Evolutionary conservation across 495 filamentous ascomycete genomes (phyloP).

Genomic region (Aspergillus olivimuriae): DNA sequence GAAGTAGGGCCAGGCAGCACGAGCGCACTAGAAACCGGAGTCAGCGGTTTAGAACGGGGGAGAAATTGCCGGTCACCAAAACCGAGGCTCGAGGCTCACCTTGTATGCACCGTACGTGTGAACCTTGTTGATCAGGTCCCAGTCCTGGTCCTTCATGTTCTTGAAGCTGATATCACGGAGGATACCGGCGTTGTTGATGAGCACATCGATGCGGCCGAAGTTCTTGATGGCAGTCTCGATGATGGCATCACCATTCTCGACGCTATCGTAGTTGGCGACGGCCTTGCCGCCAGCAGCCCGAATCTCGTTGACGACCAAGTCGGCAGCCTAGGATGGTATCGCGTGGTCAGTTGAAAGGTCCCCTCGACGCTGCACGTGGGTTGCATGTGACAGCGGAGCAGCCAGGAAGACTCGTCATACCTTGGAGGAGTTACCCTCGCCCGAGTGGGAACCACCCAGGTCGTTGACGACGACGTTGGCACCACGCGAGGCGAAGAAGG

Average conservation of each 20-base stretch:
- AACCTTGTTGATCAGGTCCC: constrained; percentile 90
- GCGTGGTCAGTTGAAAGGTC: too few species aligned
- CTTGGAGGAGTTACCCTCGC: constrained; percentile 84
- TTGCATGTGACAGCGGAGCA: too few species aligned
- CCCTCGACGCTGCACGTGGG: too few species aligned
- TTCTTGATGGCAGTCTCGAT: constrained; percentile 92
- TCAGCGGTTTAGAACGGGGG: too few species aligned
- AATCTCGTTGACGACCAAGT: constrained; percentile 95
- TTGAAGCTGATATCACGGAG: constrained; percentile 95
- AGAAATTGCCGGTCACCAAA: too few species aligned
- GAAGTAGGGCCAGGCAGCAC: constrained; percentile 97
- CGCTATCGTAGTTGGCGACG: constrained; percentile 96
- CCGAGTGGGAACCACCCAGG: constrained; percentile 88
- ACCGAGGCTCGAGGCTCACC: too few species aligned
- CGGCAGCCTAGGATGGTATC: constrained; percentile 88
- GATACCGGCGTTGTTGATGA: constrained; percentile 98
- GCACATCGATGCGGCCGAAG: constrained; percentile 88
- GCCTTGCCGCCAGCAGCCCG: constrained; percentile 88
- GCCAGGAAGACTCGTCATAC: too few species aligned
- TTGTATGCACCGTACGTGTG: constrained; percentile 96
- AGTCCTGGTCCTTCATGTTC: constrained; percentile 97
- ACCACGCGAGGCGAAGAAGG: constrained; percentile 86
- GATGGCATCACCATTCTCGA: constrained; percentile 89
- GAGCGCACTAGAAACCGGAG: constrained; percentile 60
- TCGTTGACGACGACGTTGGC: constrained; percentile 98